A percentile compares a stretch with the other conserved stretches of the same genome.
These are phyloP conservation scores for Telopea speciosissima DNA, from an alignment of 177 flowering plant genomes.

Conservation along the genomic window DNA sequence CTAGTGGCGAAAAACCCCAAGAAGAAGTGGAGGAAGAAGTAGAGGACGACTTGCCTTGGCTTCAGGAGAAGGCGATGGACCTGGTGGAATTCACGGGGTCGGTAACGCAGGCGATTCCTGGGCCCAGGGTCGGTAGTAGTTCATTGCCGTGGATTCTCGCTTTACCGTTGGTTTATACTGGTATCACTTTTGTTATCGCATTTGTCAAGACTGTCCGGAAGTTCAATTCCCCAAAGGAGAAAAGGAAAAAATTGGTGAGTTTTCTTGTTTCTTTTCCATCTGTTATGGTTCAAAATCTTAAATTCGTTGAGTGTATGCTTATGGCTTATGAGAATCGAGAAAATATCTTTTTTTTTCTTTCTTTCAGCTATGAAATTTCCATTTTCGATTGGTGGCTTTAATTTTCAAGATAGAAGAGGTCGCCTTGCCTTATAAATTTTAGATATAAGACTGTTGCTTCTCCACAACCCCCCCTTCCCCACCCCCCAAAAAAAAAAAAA, in stretches of 20 bases:
- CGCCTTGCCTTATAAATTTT: no score
- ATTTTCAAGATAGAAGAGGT: no score
- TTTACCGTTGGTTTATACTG: constrained; percentile 66
- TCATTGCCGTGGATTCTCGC: constrained; percentile 91
- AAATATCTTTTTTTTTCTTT: no score
- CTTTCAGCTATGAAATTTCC: no score
- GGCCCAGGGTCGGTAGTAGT: constrained; percentile 75
- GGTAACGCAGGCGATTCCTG: constrained; percentile 80
- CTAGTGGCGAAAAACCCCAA: constrained; percentile 10
- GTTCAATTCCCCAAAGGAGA: constrained; percentile 58
- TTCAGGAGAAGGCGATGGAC: constrained; percentile 88
- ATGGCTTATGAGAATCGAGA: not conserved
- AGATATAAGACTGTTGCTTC: no score
- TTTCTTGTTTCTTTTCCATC: not conserved
- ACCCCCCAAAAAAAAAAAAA: no score
- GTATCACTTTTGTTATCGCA: constrained; percentile 67
- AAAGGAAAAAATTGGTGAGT: constrained; percentile 60
- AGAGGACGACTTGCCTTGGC: constrained; percentile 89
- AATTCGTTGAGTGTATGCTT: not conserved
- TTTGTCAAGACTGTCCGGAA: constrained; percentile 67
- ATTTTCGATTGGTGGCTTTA: no score
- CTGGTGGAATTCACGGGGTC: constrained; percentile 93
- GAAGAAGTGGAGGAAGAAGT: constrained; percentile 48
- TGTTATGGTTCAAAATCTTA: not conserved
- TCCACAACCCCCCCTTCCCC: no score